Conservation (phyloP, 495 filamentous ascomycete genomes). For the Podospora pseudoanserina region DNA sequence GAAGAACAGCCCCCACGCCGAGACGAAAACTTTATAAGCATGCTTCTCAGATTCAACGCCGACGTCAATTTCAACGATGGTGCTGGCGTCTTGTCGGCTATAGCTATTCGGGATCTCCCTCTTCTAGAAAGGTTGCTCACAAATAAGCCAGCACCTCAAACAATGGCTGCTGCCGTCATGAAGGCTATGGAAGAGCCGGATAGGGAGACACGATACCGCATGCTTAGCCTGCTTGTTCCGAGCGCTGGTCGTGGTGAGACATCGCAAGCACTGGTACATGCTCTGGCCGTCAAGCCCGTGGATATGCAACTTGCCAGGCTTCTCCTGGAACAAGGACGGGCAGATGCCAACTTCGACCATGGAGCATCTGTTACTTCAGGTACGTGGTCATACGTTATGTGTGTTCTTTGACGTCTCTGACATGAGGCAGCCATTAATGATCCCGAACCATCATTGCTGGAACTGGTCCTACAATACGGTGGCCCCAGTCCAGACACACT, state of each 20-base stretch:
- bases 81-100: constrained; percentile 38
- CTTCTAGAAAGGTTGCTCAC: constrained; percentile 39
- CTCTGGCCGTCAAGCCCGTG: constrained; percentile 31
- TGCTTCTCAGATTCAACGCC: constrained; percentile 43
- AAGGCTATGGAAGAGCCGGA: constrained; percentile 38
- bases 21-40: constrained; percentile 42
- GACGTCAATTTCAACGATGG: constrained; percentile 46
- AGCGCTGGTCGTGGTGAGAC: constrained; percentile 38
- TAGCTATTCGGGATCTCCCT: constrained; percentile 34
- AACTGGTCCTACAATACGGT: constrained; percentile 40
- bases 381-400: constrained; percentile 7
- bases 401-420: constrained; percentile 7
- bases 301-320: constrained; percentile 38
- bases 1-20: constrained; percentile 38
- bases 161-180: constrained; percentile 32
- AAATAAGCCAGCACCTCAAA: constrained; percentile 37
- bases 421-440: constrained; percentile 30
- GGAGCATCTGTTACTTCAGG: constrained; percentile 33
- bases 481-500: constrained; percentile 35
- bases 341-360: constrained; percentile 42
- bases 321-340: constrained; percentile 41
- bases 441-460: constrained; percentile 38
- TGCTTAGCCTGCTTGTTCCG: constrained; percentile 37
- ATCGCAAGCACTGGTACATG: constrained; percentile 34
- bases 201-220: constrained; percentile 31